Evolutionary conservation across 805 yeast genomes (phyloP), one percentile per base, ranked within the genome.

Genomic region (Starmerella stigmatis): DNA sequence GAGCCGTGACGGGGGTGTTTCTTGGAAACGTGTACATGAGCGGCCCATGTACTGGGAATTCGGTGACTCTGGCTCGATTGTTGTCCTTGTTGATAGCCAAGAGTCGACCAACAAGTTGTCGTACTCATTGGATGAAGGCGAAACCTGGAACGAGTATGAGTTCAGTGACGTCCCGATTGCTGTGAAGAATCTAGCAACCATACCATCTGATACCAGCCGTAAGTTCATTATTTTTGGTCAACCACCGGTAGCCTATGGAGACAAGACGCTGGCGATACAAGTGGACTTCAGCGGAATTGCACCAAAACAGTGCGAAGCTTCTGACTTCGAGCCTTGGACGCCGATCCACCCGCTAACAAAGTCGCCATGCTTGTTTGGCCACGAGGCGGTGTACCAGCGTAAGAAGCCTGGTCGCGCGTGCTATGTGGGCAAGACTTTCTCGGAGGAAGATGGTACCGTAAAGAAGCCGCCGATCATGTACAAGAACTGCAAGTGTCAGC

Each of bases 51-150:
- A 81, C 75, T 92, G 97, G 97, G 97, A 88, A 63, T 92, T 71
- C 62, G 97, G 97, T 51, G 98, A 92, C 62, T 83, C 85, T 52
- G 98, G 98, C 15, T 79, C 94, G 0, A 73, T 92, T 28, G 64
- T 92, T 41, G 85, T 85, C 1, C 61, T 88, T 41, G 89, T 81
- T 2, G 70, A 77, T 31, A 75, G 73, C 5, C 67, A 63, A 4
- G 78, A 73, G 25, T 65, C 69, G 7, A 79, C 95, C 0, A 69
- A 84, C 48, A 62, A 64, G 1, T 44, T 89, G 0, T 54, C 64
- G 1, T 88, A 77, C 57, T 83, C 96, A 0, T 59, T 78, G 12
- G 89, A 92, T 64, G 82, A 79, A 52, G 98, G 97, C 28, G 66
- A 68, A 5, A 69, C 78, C 0, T 92, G 96, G 96, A 29, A 26